Evolutionary conservation across 768 basidiomycete species (phyloP).

Genomic region (Tylopilus subfusipes): DNA sequence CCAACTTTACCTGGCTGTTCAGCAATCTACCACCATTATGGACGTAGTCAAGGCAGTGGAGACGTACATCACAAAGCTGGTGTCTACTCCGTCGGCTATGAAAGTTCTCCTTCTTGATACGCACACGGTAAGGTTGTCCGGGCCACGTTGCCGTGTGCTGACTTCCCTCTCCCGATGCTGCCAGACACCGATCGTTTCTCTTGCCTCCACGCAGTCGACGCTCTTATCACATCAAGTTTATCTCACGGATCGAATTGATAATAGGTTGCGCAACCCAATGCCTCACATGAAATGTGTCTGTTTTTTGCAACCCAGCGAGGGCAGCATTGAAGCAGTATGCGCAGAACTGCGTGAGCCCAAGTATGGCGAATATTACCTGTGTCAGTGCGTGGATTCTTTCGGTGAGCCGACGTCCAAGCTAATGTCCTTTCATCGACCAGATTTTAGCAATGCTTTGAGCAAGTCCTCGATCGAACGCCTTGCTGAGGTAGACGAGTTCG

Average conservation of each 20-base stretch:
- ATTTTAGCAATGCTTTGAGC: constrained; percentile 92
- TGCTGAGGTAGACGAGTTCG: constrained; percentile 92
- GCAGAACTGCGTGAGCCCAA: constrained; percentile 84
- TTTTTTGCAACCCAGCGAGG: constrained; percentile 80
- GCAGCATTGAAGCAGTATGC: constrained; percentile 79
- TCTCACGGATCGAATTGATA: constrained; percentile 96
- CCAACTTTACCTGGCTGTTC: background rate
- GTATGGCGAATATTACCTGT: constrained; percentile 98
- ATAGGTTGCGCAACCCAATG: constrained; percentile 85
- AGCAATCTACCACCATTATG: constrained; percentile 46
- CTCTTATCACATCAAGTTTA: constrained; percentile 95
- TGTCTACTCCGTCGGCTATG: constrained; percentile 83
- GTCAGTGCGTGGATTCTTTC: constrained; percentile 80
- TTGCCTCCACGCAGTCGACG: constrained; percentile 91
- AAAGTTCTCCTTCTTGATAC: constrained; percentile 93
- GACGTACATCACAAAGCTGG: constrained; percentile 86
- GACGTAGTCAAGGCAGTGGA: constrained; percentile 95
- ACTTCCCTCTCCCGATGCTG: constrained; percentile 5
- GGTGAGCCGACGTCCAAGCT: constrained; percentile 16
- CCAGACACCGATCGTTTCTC: constrained; percentile 94
- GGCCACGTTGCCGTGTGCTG: background rate
- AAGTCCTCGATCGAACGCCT: constrained; percentile 90
- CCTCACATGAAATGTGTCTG: constrained; percentile 97
- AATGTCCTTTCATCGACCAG: constrained; percentile 39
- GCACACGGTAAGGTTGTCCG: constrained; percentile 70